Conservation (phyloP, 108 stramenopile genomes). For the Epithemia pelagica region DNA sequence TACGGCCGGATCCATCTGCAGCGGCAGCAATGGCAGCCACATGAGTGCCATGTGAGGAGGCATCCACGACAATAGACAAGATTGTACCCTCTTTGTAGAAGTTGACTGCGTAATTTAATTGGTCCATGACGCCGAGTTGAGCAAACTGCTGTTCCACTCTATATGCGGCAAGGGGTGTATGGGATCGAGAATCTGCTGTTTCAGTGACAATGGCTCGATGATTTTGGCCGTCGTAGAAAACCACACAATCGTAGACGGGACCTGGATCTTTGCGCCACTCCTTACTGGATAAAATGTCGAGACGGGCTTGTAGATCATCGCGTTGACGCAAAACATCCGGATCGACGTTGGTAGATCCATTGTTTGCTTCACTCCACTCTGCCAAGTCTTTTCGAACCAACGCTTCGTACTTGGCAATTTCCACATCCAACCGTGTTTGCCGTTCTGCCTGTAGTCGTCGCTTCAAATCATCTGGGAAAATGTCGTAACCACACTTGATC, state of each 20-base stretch:
- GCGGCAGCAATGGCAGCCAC: conserved; percentile 86
- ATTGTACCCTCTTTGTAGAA: conserved; percentile 69
- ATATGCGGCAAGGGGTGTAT: conserved; percentile 52
- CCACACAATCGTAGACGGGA: conserved; percentile 65
- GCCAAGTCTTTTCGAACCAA: conserved; percentile 12
- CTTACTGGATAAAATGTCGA: conserved; percentile 27
- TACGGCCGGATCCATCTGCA: conserved; percentile 22
- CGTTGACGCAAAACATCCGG: conserved; percentile 19
- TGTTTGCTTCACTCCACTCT: conserved; percentile 12
- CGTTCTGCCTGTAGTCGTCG: conserved; percentile 45
- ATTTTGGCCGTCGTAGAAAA: conserved; percentile 46
- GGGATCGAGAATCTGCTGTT: conserved; percentile 50
- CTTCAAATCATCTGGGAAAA: conserved; percentile 38
- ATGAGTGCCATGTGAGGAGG: conserved; percentile 88
- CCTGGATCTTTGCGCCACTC: conserved; percentile 59
- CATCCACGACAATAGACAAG: conserved; percentile 73
- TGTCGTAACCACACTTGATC: conserved; percentile 54
- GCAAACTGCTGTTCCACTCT: conserved; percentile 42
- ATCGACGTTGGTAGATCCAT: background rate
- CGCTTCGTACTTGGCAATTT: conserved; percentile 9
- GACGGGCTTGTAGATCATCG: conserved; percentile 30
- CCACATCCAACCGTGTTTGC: conserved; percentile 14
- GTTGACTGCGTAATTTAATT: conserved; percentile 61
- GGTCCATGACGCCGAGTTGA: conserved; percentile 38
- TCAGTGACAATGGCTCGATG: conserved; percentile 51